phyloP scores from a whole-genome alignment of 768 basidiomycete genomes.

The Sporobolomyces roseus region DNA sequence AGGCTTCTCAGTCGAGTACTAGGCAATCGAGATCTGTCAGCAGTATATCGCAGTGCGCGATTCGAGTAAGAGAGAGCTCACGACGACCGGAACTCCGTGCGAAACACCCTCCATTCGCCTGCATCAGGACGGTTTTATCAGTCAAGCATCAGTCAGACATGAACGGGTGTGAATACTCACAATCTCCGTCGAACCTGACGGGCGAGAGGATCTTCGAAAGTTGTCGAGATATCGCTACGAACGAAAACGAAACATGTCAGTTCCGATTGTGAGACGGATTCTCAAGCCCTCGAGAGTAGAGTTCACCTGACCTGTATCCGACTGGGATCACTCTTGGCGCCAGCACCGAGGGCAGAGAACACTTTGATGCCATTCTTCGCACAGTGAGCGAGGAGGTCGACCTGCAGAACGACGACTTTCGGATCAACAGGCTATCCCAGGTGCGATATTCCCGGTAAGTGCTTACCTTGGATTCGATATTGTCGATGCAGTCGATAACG shows the following conservation, averaged over 20 bases:
- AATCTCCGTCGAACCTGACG: slow-evolving; percentile 74
- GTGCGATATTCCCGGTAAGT: too few relatives aligned
- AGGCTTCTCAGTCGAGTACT: slow-evolving; percentile 82
- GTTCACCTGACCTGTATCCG: slow-evolving; percentile 74
- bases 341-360: slow-evolving; percentile 95
- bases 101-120: slow-evolving; percentile 46
- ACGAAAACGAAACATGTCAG: neutral
- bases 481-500: slow-evolving; percentile 98
- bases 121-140: too few relatives aligned
- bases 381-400: slow-evolving; percentile 87
- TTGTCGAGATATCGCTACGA: slow-evolving; percentile 76
- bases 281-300: neutral
- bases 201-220: slow-evolving; percentile 91
- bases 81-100: slow-evolving; percentile 50
- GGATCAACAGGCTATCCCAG: too few relatives aligned
- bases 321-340: slow-evolving; percentile 90
- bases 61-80: slow-evolving; percentile 40
- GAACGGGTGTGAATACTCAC: too few relatives aligned
- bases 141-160: too few relatives aligned
- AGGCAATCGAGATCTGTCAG: slow-evolving; percentile 58
- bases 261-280: neutral
- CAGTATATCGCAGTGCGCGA: too few relatives aligned
- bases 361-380: slow-evolving; percentile 75
- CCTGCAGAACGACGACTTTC: slow-evolving; percentile 50
- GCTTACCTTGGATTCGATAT: slow-evolving; percentile 76